Base-by-base conservation (phyloP, 2,329 filamentous ascomycete species). In the Eutypella sp. region DNA sequence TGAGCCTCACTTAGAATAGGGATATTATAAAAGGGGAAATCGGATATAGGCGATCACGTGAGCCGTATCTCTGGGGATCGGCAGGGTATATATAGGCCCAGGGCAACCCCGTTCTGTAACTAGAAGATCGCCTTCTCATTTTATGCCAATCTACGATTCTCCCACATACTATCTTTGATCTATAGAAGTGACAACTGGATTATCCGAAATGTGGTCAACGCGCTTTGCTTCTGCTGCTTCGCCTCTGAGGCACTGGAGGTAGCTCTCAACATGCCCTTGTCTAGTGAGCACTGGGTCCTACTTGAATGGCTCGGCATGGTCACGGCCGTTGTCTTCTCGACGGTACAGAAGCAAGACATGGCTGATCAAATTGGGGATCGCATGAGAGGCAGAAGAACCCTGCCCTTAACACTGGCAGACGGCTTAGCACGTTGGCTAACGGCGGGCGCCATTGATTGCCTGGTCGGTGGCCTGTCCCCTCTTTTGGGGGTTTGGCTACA, bases 151-250 rank as follows among this genome's bases (percentile, higher is more conserved):
- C n/a, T n/a, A n/a, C n/a, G n/a, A n/a, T n/a, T n/a, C n/a, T n/a
- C n/a, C n/a, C n/a, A n/a, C n/a, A n/a, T n/a, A n/a, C n/a, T n/a
- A n/a, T n/a, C n/a, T n/a, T n/a, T n/a, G n/a, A n/a, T n/a, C n/a
- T n/a, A n/a, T n/a, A n/a, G n/a, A n/a, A n/a, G n/a, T n/a, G n/a
- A n/a, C n/a, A 58, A 49, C 45, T 60, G 55, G 3, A 23, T 63
- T 3, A 38, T 56, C 8, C 54, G 62, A 2, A 66, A 66, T 24
- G 11, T 59, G 8, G 57, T 67, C 13, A 65, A 62, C 39, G 62
- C 47, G 8, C 45, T 51, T 1, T 62, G 60, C 1, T 65, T 59
- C 43, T 40, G 52, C 1, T 60, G 57, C 45, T 63, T 58, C 37
- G 50, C 53, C 16, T 49, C 55, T 1, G 63, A 62, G 2, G 59